Percentiles rank a stretch among this genome's conserved stretches.
phyloP scores from a whole-genome alignment of 441 rosid species.

The Erodium chrysanthum region DNA sequence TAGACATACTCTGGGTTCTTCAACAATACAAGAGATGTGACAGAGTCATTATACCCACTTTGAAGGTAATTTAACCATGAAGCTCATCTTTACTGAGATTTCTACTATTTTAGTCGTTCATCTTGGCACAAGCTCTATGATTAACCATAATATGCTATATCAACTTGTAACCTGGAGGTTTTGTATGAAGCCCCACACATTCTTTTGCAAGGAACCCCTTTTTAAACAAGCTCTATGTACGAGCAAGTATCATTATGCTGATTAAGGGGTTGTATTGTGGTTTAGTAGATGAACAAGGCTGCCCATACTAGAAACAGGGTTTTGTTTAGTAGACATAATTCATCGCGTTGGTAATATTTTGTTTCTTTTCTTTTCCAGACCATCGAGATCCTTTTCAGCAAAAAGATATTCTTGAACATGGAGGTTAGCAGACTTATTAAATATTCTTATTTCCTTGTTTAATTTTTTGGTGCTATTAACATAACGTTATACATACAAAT shows the following conservation, averaged over 20 bases:
- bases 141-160: no score
- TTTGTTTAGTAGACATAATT: no score
- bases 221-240: no score
- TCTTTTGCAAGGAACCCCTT: no score
- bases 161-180: no score
- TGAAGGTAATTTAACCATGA: slow-evolving; percentile 44
- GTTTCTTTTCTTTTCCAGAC: slow-evolving; percentile 42
- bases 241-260: no score
- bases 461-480: not conserved
- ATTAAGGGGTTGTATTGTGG: no score
- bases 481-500: not conserved
- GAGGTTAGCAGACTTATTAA: slow-evolving; percentile 45
- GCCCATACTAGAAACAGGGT: no score
- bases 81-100: not conserved
- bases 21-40: slow-evolving; percentile 62
- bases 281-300: no score
- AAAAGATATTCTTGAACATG: slow-evolving; percentile 48
- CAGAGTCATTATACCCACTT: slow-evolving; percentile 73
- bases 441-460: not conserved
- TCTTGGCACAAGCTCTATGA: no score
- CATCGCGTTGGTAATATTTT: no score
- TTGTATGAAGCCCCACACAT: no score
- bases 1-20: slow-evolving; percentile 76
- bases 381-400: slow-evolving; percentile 62
- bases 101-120: not conserved